These are phyloP conservation scores for Auricularia sp. DNA, from an alignment of 768 basidiomycete genomes.

Conservation along the genomic window DNA sequence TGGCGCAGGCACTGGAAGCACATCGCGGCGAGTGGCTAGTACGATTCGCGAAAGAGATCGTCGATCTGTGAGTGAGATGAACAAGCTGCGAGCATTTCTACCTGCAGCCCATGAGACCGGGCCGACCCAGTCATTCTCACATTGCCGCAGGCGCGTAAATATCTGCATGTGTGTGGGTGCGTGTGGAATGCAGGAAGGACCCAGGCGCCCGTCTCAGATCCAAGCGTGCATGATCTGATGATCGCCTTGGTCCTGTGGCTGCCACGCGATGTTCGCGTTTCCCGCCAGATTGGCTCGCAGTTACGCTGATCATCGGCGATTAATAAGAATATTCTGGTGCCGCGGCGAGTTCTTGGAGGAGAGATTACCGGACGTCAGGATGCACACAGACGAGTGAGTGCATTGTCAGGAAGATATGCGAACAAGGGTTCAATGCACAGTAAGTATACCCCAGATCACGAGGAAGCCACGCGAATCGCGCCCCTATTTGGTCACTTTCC, in stretches of 20 bases:
- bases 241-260: not conserved
- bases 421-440: not conserved
- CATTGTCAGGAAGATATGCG: conserved; percentile 2
- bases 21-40: no score
- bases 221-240: not conserved
- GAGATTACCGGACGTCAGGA: not conserved
- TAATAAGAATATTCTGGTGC: not conserved
- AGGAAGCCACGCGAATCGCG: conserved; percentile 1
- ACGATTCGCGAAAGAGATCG: no score
- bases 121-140: no score
- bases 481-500: conserved; percentile 12
- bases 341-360: not conserved
- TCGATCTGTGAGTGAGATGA: no score
- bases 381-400: not conserved
- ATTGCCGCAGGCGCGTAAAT: no score
- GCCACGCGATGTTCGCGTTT: not conserved
- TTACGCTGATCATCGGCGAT: not conserved
- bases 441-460: not conserved
- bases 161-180: no score
- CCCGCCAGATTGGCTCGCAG: not conserved
- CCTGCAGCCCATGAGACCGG: no score
- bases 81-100: no score
- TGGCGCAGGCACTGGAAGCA: no score
- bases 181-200: no score
- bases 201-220: no score